These are phyloP conservation scores for Colletotrichum karsti DNA, from an alignment of 2,329 filamentous ascomycete species.

Conservation along the genomic window DNA sequence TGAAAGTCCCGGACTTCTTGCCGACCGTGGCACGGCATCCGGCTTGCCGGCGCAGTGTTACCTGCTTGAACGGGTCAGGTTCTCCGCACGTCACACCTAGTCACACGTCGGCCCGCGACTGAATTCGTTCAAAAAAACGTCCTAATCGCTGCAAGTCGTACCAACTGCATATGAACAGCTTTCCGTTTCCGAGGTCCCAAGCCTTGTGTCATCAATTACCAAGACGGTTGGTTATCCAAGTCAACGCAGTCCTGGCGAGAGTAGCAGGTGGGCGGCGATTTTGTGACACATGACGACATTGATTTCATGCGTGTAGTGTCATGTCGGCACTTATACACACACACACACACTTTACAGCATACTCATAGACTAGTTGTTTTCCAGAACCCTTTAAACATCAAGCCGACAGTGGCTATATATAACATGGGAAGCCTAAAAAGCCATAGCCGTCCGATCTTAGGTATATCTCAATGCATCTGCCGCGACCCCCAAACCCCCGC, in stretches of 20 bases:
- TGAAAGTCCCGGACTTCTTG: not conserved
- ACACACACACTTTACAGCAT: too few relatives aligned
- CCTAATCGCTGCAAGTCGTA: not conserved
- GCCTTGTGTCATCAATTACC: not conserved
- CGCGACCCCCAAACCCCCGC: constrained; percentile 9
- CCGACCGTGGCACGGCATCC: not conserved
- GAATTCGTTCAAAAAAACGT: not conserved
- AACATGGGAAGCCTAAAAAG: not conserved
- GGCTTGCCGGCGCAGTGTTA: too few relatives aligned
- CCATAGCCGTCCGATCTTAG: not conserved
- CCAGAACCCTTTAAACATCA: not conserved
- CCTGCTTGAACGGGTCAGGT: not conserved
- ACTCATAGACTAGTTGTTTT: not conserved
- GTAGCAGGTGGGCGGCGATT: not conserved
- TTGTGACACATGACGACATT: not conserved
- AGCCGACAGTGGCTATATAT: not conserved
- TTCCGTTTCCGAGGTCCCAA: not conserved
- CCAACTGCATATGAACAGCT: not conserved
- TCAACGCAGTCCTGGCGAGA: not conserved
- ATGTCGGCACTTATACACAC: not conserved
- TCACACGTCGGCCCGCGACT: not conserved
- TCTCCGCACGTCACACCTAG: not conserved
- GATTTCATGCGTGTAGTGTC: not conserved
- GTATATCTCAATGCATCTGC: not conserved
- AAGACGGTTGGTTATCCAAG: too few relatives aligned